A percentile compares a stretch with the other conserved stretches of the same genome.
Evolutionary conservation across 805 yeast species (phyloP).

Genomic region (Scheffersomyces ergatensis): DNA sequence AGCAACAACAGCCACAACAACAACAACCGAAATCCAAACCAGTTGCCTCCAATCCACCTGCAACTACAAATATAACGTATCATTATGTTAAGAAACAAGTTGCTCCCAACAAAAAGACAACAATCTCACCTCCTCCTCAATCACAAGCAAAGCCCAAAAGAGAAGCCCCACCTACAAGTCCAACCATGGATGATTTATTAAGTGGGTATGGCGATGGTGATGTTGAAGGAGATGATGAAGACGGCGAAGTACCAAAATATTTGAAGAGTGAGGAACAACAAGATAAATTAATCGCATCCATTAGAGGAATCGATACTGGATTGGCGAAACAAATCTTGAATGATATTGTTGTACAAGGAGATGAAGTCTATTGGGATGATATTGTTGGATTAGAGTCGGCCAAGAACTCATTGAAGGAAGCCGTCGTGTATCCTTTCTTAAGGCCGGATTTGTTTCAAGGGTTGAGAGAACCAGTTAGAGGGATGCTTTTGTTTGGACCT

Average conservation of each 20-base stretch:
- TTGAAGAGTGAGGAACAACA: constrained; percentile 25
- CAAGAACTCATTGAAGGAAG: constrained; percentile 83
- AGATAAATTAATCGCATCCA: constrained; percentile 40
- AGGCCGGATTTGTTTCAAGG: constrained; percentile 93
- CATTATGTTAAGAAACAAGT: constrained; percentile 21
- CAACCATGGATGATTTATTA: constrained; percentile 25
- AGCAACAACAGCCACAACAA: constrained; percentile 1
- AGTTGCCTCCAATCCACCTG: too few relatives aligned
- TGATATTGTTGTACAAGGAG: constrained; percentile 87
- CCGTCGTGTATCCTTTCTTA: constrained; percentile 92
- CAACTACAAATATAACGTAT: constrained; percentile 27
- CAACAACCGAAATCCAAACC: constrained; percentile 4
- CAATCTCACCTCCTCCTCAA: constrained; percentile 6
- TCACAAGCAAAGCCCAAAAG: constrained; percentile 4
- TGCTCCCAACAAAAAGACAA: constrained; percentile 5
- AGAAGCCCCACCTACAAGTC: constrained; percentile 10
- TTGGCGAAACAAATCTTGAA: constrained; percentile 84
- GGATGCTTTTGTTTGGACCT: constrained; percentile 96
- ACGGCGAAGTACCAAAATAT: constrained; percentile 14
- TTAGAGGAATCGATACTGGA: constrained; percentile 70
- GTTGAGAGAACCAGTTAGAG: constrained; percentile 88
- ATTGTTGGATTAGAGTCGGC: constrained; percentile 92
- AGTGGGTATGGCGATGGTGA: constrained; percentile 23
- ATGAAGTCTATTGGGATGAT: constrained; percentile 92
- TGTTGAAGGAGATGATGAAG: constrained; percentile 12